phyloP scores from a whole-genome alignment of 805 yeast species.

The Schizosaccharomyces osmophilus region DNA sequence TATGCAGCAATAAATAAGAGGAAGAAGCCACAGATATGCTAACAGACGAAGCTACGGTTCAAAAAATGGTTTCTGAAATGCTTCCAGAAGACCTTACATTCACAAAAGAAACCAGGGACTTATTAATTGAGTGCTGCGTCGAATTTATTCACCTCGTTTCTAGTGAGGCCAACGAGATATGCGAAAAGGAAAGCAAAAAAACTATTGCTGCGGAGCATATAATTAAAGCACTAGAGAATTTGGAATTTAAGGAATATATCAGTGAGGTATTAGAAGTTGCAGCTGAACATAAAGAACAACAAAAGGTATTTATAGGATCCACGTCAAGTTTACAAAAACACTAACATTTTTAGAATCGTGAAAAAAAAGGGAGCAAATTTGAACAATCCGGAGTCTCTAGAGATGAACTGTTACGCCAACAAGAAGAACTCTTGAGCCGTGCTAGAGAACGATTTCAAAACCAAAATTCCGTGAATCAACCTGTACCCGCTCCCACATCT shows the following conservation, averaged over 20 bases:
- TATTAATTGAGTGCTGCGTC: slow-evolving; percentile 84
- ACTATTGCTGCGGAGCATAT: slow-evolving; percentile 95
- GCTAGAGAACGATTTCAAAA: slow-evolving; percentile 35
- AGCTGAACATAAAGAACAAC: slow-evolving; percentile 65
- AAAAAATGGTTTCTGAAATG: slow-evolving; percentile 75
- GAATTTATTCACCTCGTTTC: slow-evolving; percentile 87
- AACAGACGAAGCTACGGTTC: slow-evolving; percentile 58
- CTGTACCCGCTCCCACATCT: too few species aligned
- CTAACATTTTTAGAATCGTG: slow-evolving; percentile 24
- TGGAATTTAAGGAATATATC: slow-evolving; percentile 69
- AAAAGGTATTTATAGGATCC: slow-evolving; percentile 22
- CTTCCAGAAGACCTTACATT: slow-evolving; percentile 71
- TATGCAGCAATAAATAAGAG: background rate
- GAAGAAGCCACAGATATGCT: background rate
- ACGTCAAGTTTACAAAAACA: background rate
- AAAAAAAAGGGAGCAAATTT: slow-evolving; percentile 73
- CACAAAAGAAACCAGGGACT: slow-evolving; percentile 82
- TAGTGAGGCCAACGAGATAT: slow-evolving; percentile 83
- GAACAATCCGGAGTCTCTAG: slow-evolving; percentile 80
- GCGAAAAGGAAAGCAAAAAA: slow-evolving; percentile 85
- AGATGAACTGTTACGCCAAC: slow-evolving; percentile 76
- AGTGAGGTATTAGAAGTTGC: slow-evolving; percentile 59
- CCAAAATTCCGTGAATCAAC: slow-evolving; percentile 8
- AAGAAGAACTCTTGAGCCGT: slow-evolving; percentile 71
- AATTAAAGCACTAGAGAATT: slow-evolving; percentile 59